Evolutionary conservation across 805 yeast species (phyloP), one percentile per base, ranked within the genome.

Genomic region (Tetrapisispora namnaoensis): DNA sequence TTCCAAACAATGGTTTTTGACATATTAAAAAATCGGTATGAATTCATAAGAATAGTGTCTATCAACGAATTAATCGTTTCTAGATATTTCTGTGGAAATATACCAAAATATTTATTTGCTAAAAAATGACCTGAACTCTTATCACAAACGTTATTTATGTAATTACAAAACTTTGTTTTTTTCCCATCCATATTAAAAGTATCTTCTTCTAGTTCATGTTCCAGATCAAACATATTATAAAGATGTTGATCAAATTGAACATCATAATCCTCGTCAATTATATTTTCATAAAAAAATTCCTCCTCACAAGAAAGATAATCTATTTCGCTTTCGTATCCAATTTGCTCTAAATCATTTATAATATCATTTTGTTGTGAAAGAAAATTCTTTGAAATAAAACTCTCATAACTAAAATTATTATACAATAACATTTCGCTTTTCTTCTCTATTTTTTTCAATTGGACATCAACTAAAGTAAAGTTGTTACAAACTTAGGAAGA

Each of bases 1-100:
- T 83, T 77, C 98, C 98, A 93, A 56, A 89, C 74, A 39, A 85
- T 72, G 57, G 77, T 76, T 52, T 96, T 96, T 51, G 85, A 73
- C 55, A 78, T 80, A 51, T 73, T 62, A 48, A 81, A 70, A 37
- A 79, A 74, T 34, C 73, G 51, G 2, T 11, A 5, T 18, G 22
- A 14, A 17, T 28, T 40, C 16, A 17, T n/a, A 17, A 13, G n/a
- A 16, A 40, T 6, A 17, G 4, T 7, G 17, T 28, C 27, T 27
- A 40, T 4, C 17, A 27, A 9, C 16, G 8, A 16, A n/a, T 27
- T 17, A 11, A 22, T 28, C 5, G 16, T 40, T n/a, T 17, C 11
- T 3, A 3, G 2, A 40, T 14, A 28, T n/a, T 17, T n/a, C 9
- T n/a, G 17, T 2, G 43, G 35, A 2, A 28, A 28, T 27, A 28